Percentiles rank a stretch among this genome's conserved stretches.
phyloP scores from a whole-genome alignment of 2,329 filamentous ascomycete species.

The Lasiodiplodia sp. region DNA sequence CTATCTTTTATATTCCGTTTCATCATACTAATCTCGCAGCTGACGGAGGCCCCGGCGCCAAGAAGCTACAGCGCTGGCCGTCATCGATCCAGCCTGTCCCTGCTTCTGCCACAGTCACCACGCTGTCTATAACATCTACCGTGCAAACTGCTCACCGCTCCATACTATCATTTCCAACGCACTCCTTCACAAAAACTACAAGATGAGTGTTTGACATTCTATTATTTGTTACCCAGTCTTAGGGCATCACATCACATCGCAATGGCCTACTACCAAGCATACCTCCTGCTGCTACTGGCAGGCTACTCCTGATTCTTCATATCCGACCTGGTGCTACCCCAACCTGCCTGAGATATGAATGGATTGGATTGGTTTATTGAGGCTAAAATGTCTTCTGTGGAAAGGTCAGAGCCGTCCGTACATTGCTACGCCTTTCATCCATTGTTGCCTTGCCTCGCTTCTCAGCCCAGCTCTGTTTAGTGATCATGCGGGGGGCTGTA shows the following conservation, averaged over 20 bases:
- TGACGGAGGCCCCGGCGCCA: constrained; percentile 5
- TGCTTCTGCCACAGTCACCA: constrained; percentile 22
- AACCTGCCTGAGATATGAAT: too few species aligned
- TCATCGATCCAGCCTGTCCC: constrained; percentile 17
- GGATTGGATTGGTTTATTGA: too few species aligned
- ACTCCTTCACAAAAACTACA: neutral
- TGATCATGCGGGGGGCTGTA: neutral
- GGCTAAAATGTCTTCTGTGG: neutral
- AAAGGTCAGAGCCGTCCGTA: neutral
- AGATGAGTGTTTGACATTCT: constrained; percentile 1
- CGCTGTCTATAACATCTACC: constrained; percentile 15
- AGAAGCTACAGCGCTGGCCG: neutral
- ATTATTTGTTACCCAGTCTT: neutral
- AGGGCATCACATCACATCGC: neutral
- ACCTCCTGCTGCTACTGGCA: too few species aligned
- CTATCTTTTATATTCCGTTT: too few species aligned
- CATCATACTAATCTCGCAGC: neutral
- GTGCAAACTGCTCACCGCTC: neutral
- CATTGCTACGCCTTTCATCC: neutral
- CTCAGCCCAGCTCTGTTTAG: neutral
- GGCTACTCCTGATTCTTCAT: too few species aligned
- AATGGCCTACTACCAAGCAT: too few species aligned
- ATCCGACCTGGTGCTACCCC: too few species aligned
- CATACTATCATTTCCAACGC: neutral
- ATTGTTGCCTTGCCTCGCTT: neutral